phyloP scores from a whole-genome alignment of 257 asterid species.

The Knoxia roxburghii region DNA sequence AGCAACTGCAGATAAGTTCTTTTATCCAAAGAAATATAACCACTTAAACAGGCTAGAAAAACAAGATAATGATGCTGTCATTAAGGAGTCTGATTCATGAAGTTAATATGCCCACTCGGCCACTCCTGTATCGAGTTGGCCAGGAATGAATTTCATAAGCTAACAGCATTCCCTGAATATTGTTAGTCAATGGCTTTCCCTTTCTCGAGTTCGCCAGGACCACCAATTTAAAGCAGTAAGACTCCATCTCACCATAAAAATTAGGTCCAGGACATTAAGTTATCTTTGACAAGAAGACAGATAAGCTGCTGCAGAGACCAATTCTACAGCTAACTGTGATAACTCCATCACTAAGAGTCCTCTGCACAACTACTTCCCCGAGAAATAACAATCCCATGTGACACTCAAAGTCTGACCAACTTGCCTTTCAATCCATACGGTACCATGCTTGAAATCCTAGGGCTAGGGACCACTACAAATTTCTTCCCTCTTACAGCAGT shows the following conservation, averaged over 20 bases:
- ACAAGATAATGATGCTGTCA: background rate
- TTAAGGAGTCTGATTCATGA: background rate
- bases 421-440: background rate
- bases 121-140: background rate
- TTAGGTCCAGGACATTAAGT: constrained; percentile 18
- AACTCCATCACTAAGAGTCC: constrained; percentile 14
- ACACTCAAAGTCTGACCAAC: constrained; percentile 12
- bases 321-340: constrained; percentile 12
- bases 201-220: constrained; percentile 4
- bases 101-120: background rate
- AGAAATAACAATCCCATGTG: constrained; percentile 18
- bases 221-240: constrained; percentile 6
- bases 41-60: background rate
- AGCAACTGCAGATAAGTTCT: background rate
- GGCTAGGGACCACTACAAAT: constrained; percentile 9
- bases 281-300: constrained; percentile 13
- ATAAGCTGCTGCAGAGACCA: constrained; percentile 13
- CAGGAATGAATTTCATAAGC: background rate
- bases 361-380: background rate
- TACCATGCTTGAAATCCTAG: constrained; percentile 8
- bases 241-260: constrained; percentile 3
- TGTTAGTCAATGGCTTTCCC: background rate
- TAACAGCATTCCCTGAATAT: background rate
- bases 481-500: background rate
- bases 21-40: background rate